Evolutionary conservation across 2,329 filamentous ascomycete species (phyloP), one percentile per base, ranked within the genome.

Genomic region (Phialophora tarda): DNA sequence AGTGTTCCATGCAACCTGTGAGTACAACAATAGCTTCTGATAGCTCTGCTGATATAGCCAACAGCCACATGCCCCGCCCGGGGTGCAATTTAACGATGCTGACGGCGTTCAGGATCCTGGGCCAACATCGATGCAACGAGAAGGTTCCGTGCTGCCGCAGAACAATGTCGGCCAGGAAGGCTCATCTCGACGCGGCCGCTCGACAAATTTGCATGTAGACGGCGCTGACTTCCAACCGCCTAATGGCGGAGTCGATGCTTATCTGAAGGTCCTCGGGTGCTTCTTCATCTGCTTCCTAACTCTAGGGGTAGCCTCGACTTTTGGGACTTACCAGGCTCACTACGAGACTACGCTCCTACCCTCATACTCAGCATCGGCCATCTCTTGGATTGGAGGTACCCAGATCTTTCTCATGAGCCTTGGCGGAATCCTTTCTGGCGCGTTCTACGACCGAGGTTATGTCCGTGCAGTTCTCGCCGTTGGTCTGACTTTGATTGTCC

Each of bases 361-460:
- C 21, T 79, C 81, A 30, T 89, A 92, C 74, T 86, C 82, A 64
- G 86, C 90, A 64, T 88, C 89, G 41, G 86, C 85, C 4, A 88
- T 95, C 30, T 91, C 91, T 8, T 97, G 93, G 93, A 91, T 97
- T 69, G 94, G 95, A 74, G 90, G 90, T 62, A 79, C 96, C 54
- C 94, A 92, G 74, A 87, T 91, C 6, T 96, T 95, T 73, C 80
- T 97, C 21, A 86, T 89, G 63, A 95, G 97, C 78, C 90, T 93
- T 74, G 88, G 91, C 59, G 92, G 93, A 32, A 85, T 96, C 30
- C 92, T 95, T 72, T 88, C 95, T 59, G 93, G 93, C 0, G 92
- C 93, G 0, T 80, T 96, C 24, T 97, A 97, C 74, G 93, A 97
- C 75, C 78, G 80, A 70, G 65, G 50, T 50, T 64, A 64, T 41